phyloP scores from a whole-genome alignment of 106 monocot species.

The Apostasia shenzhenica region DNA sequence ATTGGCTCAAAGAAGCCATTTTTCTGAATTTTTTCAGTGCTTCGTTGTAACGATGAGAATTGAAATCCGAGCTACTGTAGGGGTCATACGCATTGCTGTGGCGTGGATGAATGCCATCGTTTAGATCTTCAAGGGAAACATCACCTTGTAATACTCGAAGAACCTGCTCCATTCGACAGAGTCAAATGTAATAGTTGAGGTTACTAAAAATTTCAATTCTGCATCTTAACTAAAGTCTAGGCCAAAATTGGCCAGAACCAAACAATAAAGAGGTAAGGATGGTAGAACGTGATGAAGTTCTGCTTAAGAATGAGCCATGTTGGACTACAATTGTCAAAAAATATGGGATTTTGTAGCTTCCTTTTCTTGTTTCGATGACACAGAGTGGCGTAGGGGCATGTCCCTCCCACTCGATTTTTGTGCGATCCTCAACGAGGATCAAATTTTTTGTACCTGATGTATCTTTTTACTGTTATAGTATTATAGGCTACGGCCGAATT shows the following conservation, averaged over 20 bases:
- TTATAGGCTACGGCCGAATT: too few relatives aligned
- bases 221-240: neutral
- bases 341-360: too few relatives aligned
- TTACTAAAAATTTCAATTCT: neutral
- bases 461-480: too few relatives aligned
- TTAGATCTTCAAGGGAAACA: constrained; percentile 31
- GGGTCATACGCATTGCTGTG: constrained; percentile 16
- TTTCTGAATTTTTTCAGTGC: constrained; percentile 22
- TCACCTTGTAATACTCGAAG: constrained; percentile 47
- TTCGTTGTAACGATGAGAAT: constrained; percentile 17
- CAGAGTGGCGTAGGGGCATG: too few relatives aligned
- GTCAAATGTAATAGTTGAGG: neutral
- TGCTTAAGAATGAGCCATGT: neutral
- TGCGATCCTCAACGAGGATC: too few relatives aligned
- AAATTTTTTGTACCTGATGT: too few relatives aligned
- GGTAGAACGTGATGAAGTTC: neutral
- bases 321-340: too few relatives aligned
- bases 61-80: constrained; percentile 15
- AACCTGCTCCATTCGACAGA: constrained; percentile 21
- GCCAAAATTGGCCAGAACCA: neutral
- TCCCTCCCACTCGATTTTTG: too few relatives aligned
- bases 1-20: constrained; percentile 24
- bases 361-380: too few relatives aligned
- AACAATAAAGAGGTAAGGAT: too few relatives aligned
- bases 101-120: constrained; percentile 32